A percentile compares a stretch with the other conserved stretches of the same genome.
Evolutionary conservation across 1,284 basidiomycete species (phyloP).

Genomic region (Leccinum angustisporum): DNA sequence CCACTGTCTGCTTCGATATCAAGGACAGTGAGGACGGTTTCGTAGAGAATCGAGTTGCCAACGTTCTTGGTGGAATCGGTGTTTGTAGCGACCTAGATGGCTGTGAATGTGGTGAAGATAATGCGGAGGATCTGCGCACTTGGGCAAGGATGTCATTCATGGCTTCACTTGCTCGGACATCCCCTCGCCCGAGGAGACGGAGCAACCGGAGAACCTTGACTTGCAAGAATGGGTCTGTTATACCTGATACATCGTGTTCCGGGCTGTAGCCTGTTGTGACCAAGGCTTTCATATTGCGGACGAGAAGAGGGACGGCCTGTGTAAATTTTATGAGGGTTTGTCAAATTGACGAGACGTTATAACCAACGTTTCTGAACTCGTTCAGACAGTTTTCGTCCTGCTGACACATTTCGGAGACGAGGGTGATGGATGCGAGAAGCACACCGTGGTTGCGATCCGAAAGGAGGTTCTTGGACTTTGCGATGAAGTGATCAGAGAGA

Average conservation of each 20-base stretch:
- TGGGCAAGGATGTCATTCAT: constrained; percentile 99
- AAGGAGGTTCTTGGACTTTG: constrained; percentile 87
- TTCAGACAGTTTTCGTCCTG: constrained; percentile 73
- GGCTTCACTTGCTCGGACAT: constrained; percentile 85
- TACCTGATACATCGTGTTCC: constrained; percentile 99
- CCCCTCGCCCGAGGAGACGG: constrained; percentile 83
- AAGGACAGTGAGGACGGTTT: constrained; percentile 96
- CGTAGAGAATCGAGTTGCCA: constrained; percentile 97
- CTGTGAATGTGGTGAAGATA: constrained; percentile 9
- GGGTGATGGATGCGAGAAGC: constrained; percentile 88
- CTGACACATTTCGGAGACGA: constrained; percentile 94
- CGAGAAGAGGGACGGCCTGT: constrained; percentile 89
- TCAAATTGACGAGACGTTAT: neutral
- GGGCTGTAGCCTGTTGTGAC: constrained; percentile 98
- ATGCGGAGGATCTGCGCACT: constrained; percentile 40
- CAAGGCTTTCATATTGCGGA: constrained; percentile 93
- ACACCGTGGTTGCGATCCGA: constrained; percentile 98
- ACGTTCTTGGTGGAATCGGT: constrained; percentile 98
- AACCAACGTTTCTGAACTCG: constrained; percentile 83
- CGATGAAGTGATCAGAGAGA: constrained; percentile 89
- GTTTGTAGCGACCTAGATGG: constrained; percentile 88
- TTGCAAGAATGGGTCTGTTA: constrained; percentile 98
- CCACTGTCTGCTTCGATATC: constrained; percentile 98
- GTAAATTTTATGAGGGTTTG: constrained; percentile 5
- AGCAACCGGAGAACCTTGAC: constrained; percentile 96